Evolutionary conservation across 2,329 filamentous ascomycete genomes (phyloP), one percentile per base, ranked within the genome.

Genomic region (Fusarium lateritium): DNA sequence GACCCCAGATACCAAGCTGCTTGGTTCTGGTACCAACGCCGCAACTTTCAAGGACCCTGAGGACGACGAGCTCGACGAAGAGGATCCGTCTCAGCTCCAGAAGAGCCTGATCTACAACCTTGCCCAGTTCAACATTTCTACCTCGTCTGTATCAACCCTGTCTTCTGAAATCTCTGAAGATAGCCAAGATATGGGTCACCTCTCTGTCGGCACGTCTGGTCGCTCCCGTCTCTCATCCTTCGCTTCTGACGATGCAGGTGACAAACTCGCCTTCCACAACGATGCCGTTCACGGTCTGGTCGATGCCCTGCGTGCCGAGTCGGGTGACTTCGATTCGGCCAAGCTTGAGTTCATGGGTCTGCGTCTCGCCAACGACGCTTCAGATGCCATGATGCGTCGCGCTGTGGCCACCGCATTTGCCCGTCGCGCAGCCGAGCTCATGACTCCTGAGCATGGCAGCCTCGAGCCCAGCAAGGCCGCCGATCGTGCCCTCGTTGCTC

Each of bases 311-410:
- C 91, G 92, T 52, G 91, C 90, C 22, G 89, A 90, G 14, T 87
- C 88, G 15, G 88, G 89, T 13, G 93, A 97, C 76, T 96, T 97
- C 68, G 94, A 97, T 75, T 85, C 85, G 4, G 88, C 89, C 50
- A 94, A 95, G 77, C 88, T 98, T 34, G 96, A 99, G 78, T 92
- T 99, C 67, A 97, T 94, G 83, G 93, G 94, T 46, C 85, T 98
- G n/a, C 91, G 95, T 13, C 93, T 99, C 79, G 92, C 91, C 56
- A 93, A 92, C 74, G 94, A 98, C 75, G 96, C 96, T 4, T 94
- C 94, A 2, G 95, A 97, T 75, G 87, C 91, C 69, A 92, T 96
- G 79, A 93, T 98, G 75, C 92, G 95, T 44, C 91, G 91, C 34
- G 94, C 96, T 17, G 91, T 98, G 24, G 93, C 93, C 4, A 89